These are phyloP conservation scores for Amyloporia xantha DNA, from an alignment of 768 basidiomycete genomes.

Conservation along the genomic window DNA sequence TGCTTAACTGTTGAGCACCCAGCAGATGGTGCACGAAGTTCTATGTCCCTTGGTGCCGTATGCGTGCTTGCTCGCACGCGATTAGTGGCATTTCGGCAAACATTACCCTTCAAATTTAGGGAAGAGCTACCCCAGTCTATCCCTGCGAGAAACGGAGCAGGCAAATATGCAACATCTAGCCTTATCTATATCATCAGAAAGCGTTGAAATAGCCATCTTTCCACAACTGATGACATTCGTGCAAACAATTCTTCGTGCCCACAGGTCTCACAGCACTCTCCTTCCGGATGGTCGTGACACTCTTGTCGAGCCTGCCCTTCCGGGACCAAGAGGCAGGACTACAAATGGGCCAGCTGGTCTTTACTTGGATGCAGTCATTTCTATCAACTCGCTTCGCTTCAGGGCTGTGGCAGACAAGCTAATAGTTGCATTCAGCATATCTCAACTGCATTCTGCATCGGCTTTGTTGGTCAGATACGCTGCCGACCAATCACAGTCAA, in stretches of 20 bases:
- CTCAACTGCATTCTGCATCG: slow-evolving; percentile 32
- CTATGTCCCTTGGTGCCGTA: neutral
- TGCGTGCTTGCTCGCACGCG: neutral
- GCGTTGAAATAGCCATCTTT: slow-evolving; percentile 9
- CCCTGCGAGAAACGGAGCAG: slow-evolving; percentile 19
- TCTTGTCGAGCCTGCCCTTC: neutral
- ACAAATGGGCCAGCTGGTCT: neutral
- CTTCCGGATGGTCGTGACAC: too few relatives aligned
- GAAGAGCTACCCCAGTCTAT: slow-evolving; percentile 9
- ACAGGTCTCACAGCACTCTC: neutral
- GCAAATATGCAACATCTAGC: slow-evolving; percentile 12
- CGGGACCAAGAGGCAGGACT: neutral
- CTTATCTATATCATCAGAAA: slow-evolving; percentile 8
- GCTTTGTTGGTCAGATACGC: slow-evolving; percentile 33
- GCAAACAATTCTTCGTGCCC: slow-evolving; percentile 3
- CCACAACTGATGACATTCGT: slow-evolving; percentile 15
- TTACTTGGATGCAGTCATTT: slow-evolving; percentile 32
- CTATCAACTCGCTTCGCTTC: slow-evolving; percentile 40
- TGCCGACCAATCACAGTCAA: slow-evolving; percentile 35
- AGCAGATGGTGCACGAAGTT: neutral
- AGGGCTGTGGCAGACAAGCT: slow-evolving; percentile 68
- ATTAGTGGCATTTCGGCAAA: neutral
- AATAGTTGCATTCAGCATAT: slow-evolving; percentile 51
- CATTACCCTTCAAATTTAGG: neutral
- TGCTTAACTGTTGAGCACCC: slow-evolving; percentile 8